Conservation (phyloP, 805 yeast species). For the Tetrapisispora pingtungensis region DNA sequence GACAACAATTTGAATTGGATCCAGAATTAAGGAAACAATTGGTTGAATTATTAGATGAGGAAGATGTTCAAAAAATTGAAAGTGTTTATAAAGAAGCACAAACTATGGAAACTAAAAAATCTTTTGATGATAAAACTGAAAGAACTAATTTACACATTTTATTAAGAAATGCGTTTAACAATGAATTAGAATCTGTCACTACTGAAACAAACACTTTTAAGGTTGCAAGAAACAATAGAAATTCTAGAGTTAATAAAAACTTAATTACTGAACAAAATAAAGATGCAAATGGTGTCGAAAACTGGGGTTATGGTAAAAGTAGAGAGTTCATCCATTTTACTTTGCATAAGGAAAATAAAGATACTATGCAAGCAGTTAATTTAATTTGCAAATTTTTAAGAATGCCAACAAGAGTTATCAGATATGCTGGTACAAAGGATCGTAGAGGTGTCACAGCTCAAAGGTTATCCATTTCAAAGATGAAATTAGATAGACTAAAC, state of each 20-base stretch:
- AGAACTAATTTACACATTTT: slow-evolving; percentile 75
- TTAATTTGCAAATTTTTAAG: slow-evolving; percentile 63
- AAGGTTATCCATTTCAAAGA: slow-evolving; percentile 55
- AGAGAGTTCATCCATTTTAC: slow-evolving; percentile 65
- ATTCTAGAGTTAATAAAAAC: slow-evolving; percentile 31
- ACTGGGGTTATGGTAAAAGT: slow-evolving; percentile 65
- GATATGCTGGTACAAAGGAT: slow-evolving; percentile 94
- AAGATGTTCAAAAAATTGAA: slow-evolving; percentile 47
- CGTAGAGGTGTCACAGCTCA: slow-evolving; percentile 94
- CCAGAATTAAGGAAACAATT: slow-evolving; percentile 41
- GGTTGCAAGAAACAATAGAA: slow-evolving; percentile 44
- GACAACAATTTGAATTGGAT: slow-evolving; percentile 33
- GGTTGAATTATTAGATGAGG: slow-evolving; percentile 46
- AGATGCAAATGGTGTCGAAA: slow-evolving; percentile 43
- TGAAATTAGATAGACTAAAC: slow-evolving; percentile 64
- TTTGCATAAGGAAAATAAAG: slow-evolving; percentile 88
- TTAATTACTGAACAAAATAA: slow-evolving; percentile 29
- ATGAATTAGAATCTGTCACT: slow-evolving; percentile 71
- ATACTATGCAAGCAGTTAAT: slow-evolving; percentile 90
- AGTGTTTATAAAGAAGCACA: slow-evolving; percentile 45
- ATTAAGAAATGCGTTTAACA: slow-evolving; percentile 61
- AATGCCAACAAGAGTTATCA: slow-evolving; percentile 57
- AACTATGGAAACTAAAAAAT: slow-evolving; percentile 45
- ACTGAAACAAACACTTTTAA: slow-evolving; percentile 55
- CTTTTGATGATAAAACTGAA: slow-evolving; percentile 55